Base-by-base conservation (phyloP, 1,139 yeast genomes). In the Candida dubliniensis region DNA sequence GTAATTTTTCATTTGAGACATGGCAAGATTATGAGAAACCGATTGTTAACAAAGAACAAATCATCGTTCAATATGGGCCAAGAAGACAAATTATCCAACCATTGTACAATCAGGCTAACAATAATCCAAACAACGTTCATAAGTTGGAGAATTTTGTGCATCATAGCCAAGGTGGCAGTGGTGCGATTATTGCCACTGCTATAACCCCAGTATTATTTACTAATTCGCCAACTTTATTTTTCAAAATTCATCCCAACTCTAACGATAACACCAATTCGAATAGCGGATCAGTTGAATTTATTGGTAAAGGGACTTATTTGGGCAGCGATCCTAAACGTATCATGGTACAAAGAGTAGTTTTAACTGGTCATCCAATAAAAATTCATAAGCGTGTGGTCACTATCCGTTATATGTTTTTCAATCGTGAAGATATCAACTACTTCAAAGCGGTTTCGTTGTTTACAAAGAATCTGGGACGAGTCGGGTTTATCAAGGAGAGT, bases 351-450 rank as follows among this genome's bases (percentile, higher is more conserved):
- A 80, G 98, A 60, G 84, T 86, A 3, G 83, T 93, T 8, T 71
- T 95, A 48, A 93, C 99, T 0, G 99, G 99, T 43, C 91, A 89
- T 55, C 96, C 98, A 34, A 84, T 90, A 66, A 93, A 91, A 74
- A 91, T 95, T 58, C 97, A 95, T 73, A 93, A 89, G 70, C 81
- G 79, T 50, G 87, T 91, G 36, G 91, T 93, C 47, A 93, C 99
- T 2, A 80, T 93, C 47, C 84, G 99, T 56, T 95, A 90, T 77
- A 95, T 95, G 99, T 95, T 95, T 75, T 93, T 91, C 82, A 89
- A 85, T 59, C 71, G 89, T 10, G 90, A 87, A 37, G 99, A 95
- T 62, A 87, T 95, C 54, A 79, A 79, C 52, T 88, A 87, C 82
- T 95, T 87, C 76, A 88, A 88, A 70, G 86, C 95, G 4, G 85